phyloP scores from a whole-genome alignment of 1,284 basidiomycete species.

The Heliocybe sulcata region DNA sequence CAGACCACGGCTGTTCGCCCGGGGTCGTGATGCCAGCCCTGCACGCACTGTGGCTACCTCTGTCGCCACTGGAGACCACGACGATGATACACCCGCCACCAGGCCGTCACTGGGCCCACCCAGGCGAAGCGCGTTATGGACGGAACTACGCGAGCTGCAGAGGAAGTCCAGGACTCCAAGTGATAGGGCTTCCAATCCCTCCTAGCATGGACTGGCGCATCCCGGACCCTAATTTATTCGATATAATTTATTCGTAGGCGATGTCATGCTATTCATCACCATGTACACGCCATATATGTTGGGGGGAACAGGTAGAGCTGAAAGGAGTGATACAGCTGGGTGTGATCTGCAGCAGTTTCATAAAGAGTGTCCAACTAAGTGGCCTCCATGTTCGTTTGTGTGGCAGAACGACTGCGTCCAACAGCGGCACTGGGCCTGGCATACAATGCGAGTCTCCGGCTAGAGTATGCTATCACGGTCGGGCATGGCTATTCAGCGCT shows the following conservation, averaged over 20 bases:
- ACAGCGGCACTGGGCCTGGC: too few species aligned
- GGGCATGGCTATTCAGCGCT: too few species aligned
- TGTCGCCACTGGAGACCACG: background rate
- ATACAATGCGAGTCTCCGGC: too few species aligned
- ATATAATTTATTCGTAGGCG: background rate
- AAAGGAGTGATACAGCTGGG: background rate
- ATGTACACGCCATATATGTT: background rate
- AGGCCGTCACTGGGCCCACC: constrained; percentile 23
- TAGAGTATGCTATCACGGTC: too few species aligned
- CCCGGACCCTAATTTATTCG: background rate
- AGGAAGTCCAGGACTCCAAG: constrained; percentile 37
- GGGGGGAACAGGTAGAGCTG: background rate
- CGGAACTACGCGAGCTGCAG: constrained; percentile 48
- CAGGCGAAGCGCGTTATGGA: constrained; percentile 45
- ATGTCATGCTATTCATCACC: background rate
- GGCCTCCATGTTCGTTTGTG: too few species aligned
- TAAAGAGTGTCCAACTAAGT: too few species aligned
- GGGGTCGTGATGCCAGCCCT: constrained; percentile 9
- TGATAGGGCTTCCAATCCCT: constrained; percentile 20
- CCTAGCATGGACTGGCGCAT: background rate
- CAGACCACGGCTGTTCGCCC: constrained; percentile 18
- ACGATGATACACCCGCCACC: constrained; percentile 11
- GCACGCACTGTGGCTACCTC: background rate
- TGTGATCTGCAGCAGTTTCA: too few species aligned
- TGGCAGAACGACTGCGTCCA: too few species aligned